phyloP scores from a whole-genome alignment of 2,329 filamentous ascomycete species.

The Neospermospora avenae region DNA sequence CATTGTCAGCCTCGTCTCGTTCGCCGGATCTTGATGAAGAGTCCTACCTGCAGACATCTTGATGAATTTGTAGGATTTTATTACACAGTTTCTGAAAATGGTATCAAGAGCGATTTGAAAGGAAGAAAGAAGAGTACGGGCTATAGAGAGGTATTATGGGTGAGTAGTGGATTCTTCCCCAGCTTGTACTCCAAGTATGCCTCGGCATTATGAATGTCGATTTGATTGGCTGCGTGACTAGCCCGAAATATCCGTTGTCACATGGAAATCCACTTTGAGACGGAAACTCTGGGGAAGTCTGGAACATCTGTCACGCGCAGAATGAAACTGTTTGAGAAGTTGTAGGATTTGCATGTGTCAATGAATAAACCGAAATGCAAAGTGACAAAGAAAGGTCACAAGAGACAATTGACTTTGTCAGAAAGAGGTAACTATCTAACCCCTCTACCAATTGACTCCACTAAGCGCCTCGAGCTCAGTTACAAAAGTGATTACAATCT shows the following conservation, averaged over 20 bases:
- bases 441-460: neutral
- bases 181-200: neutral
- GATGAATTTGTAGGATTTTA: neutral
- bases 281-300: slow-evolving; percentile 7
- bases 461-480: neutral
- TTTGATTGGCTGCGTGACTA: slow-evolving; percentile 3
- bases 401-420: neutral
- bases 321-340: neutral
- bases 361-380: neutral
- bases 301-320: slow-evolving; percentile 4
- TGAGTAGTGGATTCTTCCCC: slow-evolving; percentile 4
- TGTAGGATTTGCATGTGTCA: slow-evolving; percentile 9
- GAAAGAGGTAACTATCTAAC: too few relatives aligned
- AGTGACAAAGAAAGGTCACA: neutral
- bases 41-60: slow-evolving; percentile 32
- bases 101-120: neutral
- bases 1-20: slow-evolving; percentile 22
- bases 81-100: neutral
- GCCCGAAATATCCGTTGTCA: neutral
- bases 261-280: slow-evolving; percentile 5
- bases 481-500: neutral
- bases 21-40: neutral
- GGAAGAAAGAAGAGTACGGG: neutral
- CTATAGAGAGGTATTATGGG: slow-evolving; percentile 1
- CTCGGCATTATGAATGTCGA: slow-evolving; percentile 3